phyloP scores from a whole-genome alignment of 2,329 filamentous ascomycete species.

The Teratosphaeria zuluensis region DNA sequence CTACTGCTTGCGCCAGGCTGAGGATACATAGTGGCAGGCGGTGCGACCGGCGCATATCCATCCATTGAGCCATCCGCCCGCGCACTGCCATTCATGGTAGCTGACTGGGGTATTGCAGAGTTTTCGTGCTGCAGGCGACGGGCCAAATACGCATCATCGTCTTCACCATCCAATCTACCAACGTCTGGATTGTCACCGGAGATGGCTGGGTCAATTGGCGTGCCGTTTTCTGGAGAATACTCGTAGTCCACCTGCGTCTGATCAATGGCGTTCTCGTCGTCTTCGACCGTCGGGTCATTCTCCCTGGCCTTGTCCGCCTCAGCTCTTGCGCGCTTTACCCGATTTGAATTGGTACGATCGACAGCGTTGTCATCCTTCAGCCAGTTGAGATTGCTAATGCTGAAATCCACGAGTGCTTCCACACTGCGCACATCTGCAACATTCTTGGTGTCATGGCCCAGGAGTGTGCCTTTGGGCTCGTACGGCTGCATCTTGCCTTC shows the following conservation, averaged over 20 bases:
- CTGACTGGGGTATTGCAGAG: constrained; percentile 18
- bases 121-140: constrained; percentile 22
- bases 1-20: constrained; percentile 13
- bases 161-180: constrained; percentile 10
- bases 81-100: constrained; percentile 20
- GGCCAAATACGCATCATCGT: constrained; percentile 19
- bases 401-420: constrained; percentile 83
- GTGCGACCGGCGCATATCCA: constrained; percentile 24
- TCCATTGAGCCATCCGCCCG: constrained; percentile 13
- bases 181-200: neutral
- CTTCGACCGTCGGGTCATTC: constrained; percentile 35
- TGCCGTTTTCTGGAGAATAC: constrained; percentile 28
- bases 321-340: constrained; percentile 34
- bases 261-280: constrained; percentile 30
- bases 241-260: constrained; percentile 31
- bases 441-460: constrained; percentile 84
- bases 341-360: constrained; percentile 26
- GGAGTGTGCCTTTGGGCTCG: constrained; percentile 72
- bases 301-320: constrained; percentile 46
- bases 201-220: constrained; percentile 27
- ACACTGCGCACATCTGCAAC: constrained; percentile 87
- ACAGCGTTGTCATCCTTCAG: constrained; percentile 47
- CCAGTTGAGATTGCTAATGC: constrained; percentile 79
- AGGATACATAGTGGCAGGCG: constrained; percentile 22
- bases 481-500: constrained; percentile 64